Base-by-base conservation (phyloP, 1,284 basidiomycete species). In the Lentinula novae-zelandiae region DNA sequence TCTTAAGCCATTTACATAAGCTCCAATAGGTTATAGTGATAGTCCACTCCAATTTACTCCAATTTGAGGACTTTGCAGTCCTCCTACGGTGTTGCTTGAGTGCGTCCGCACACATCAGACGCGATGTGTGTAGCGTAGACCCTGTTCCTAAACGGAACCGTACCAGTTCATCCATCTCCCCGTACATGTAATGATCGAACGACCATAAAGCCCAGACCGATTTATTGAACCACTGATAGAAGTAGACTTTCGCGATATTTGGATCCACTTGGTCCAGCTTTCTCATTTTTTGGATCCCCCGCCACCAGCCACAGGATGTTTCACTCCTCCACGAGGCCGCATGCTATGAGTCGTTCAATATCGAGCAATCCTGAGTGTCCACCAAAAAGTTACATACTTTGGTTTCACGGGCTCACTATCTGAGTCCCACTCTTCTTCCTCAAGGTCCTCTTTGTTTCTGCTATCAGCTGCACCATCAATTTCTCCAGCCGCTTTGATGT, bases 351-450 rank as follows among this genome's bases (percentile, higher is more conserved):
- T 17, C 27, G n/a, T 20, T 12, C 27, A 54, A n/a, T 42, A 27
- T 40, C 13, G 15, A 42, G 40, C 40, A 42, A 15, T 42, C 13
- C 13, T 9, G 13, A 6, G n/a, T 42, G n/a, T 22, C 27, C 38
- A 31, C 12, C 12, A 13, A 10, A 56, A 56, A 22, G 36, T 10
- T 8, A 56, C 54, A 7, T 31, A 56, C 54, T 56, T 42, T 15
- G 54, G 54, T 34, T 31, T 44, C 31, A 39, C 27, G 27, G 54
- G 54, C 54, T 46, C 42, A 10, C 12, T 9, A 31, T 56, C 54
- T 5, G 54, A 56, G 54, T 56, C 17, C 54, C 54, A 56, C 12
- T 31, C 54, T 31, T 56, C 54, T n/a, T 55, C 53, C n/a, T 46
- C 44, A 20, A 3, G 17, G 4, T 56, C 54, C 8, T 56, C 54